Evolutionary conservation across 345 rosid species (phyloP).

Genomic region (Gossypium stocksii): DNA sequence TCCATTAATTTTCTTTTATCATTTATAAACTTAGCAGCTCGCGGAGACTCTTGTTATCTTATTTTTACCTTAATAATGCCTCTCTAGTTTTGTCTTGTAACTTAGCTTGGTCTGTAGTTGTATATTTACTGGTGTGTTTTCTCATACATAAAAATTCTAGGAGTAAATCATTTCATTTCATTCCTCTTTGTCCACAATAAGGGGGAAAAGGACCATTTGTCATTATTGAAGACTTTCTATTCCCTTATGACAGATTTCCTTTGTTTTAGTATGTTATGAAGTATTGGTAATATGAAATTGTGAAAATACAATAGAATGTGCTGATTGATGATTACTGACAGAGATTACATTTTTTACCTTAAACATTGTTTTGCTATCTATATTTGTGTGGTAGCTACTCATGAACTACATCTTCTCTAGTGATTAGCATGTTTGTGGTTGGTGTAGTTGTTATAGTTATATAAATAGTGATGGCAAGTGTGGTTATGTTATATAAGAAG

Average conservation of each 20-base stretch:
- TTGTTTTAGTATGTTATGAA: not conserved
- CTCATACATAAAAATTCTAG: not conserved
- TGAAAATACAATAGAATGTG: not conserved
- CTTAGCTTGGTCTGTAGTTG: not conserved
- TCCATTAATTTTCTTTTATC: not conserved
- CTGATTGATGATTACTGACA: not conserved
- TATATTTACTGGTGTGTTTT: not conserved
- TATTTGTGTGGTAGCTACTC: not conserved
- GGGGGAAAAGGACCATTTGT: not conserved
- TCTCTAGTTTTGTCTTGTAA: not conserved
- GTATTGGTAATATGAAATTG: not conserved
- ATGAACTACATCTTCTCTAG: not conserved
- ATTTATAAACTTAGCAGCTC: not conserved
- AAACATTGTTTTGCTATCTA: not conserved
- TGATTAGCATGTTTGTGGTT: not conserved
- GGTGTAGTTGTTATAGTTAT: not conserved
- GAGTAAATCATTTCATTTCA: not conserved
- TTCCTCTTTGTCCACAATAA: not conserved
- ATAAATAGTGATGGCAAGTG: not conserved
- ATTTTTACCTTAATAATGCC: not conserved
- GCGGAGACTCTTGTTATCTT: not conserved
- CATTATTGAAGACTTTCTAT: not conserved
- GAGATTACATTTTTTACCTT: not conserved
- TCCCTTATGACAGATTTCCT: not conserved
- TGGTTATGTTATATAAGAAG: not conserved